A percentile compares a stretch with the other conserved stretches of the same genome.
Conservation (phyloP, 163 green algal species). For the Coccomyxa subellipsoidea region DNA sequence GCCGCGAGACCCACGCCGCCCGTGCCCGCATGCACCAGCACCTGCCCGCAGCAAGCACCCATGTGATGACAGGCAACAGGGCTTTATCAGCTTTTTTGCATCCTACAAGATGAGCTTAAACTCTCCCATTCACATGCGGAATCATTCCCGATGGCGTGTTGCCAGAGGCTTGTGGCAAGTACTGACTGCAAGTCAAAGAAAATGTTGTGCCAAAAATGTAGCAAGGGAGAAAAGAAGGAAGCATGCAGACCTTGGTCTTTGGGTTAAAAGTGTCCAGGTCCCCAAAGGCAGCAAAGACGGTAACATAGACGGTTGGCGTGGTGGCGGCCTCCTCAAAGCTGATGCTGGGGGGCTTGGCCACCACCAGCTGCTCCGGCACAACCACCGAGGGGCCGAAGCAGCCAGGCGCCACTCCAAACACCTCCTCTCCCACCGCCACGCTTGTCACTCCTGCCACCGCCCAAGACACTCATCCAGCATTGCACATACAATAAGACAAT, state of each 20-base stretch:
- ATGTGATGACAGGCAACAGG: too few species aligned
- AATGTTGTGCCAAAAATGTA: too few species aligned
- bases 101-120: too few species aligned
- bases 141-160: too few species aligned
- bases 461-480: neutral
- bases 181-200: too few species aligned
- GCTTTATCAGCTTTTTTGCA: too few species aligned
- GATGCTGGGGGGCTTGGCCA: conserved; percentile 43
- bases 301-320: conserved; percentile 53
- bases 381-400: conserved; percentile 55
- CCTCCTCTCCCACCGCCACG: conserved; percentile 37
- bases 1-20: conserved; percentile 62
- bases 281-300: conserved; percentile 26
- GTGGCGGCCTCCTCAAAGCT: conserved; percentile 42
- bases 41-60: too few species aligned
- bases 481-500: too few species aligned
- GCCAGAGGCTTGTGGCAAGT: neutral
- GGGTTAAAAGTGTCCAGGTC: neutral
- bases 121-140: too few species aligned
- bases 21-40: conserved; percentile 23
- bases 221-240: neutral
- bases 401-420: conserved; percentile 48
- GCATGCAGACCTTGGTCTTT: neutral
- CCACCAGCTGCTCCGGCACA: conserved; percentile 38
- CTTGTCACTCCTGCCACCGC: conserved; percentile 6